These are phyloP conservation scores for Venturia oleaginea DNA, from an alignment of 2,329 filamentous ascomycete genomes.

Conservation along the genomic window DNA sequence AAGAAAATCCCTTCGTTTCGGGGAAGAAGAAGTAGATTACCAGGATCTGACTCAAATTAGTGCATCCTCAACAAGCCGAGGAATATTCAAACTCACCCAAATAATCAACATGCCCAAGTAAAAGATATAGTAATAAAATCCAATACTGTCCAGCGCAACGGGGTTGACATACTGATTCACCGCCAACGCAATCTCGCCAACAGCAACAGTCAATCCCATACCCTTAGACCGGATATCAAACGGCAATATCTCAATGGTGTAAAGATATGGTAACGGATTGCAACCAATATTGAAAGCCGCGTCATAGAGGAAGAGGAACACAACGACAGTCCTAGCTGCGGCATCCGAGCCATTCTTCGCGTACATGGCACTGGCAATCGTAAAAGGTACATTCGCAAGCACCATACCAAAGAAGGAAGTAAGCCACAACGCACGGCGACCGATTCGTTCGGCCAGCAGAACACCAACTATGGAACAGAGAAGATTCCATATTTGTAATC, in stretches of 20 bases:
- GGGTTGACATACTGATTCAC: conserved; percentile 54
- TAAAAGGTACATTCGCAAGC: background rate
- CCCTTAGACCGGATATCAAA: conserved; percentile 37
- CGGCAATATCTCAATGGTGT: conserved; percentile 38
- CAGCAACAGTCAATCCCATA: background rate
- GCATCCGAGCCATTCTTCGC: background rate
- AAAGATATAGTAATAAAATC: conserved; percentile 49
- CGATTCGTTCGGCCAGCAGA: conserved; percentile 28
- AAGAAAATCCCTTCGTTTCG: conserved; percentile 46
- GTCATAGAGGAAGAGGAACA: conserved; percentile 5
- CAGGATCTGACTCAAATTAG: conserved; percentile 41
- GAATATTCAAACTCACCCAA: background rate
- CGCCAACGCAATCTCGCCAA: background rate
- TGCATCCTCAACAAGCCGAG: conserved; percentile 26
- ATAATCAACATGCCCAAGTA: background rate
- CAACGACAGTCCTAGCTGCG: background rate
- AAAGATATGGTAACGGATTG: conserved; percentile 17
- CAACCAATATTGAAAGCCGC: background rate
- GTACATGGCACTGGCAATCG: background rate
- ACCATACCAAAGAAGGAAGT: conserved; percentile 31
- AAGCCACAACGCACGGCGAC: conserved; percentile 28
- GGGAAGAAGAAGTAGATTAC: conserved; percentile 60
- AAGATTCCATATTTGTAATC: conserved; percentile 49
- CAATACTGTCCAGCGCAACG: conserved; percentile 51
- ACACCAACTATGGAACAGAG: conserved; percentile 41